Conservation (phyloP, 2,329 filamentous ascomycete genomes). For the Fusarium circinatum region DNA sequence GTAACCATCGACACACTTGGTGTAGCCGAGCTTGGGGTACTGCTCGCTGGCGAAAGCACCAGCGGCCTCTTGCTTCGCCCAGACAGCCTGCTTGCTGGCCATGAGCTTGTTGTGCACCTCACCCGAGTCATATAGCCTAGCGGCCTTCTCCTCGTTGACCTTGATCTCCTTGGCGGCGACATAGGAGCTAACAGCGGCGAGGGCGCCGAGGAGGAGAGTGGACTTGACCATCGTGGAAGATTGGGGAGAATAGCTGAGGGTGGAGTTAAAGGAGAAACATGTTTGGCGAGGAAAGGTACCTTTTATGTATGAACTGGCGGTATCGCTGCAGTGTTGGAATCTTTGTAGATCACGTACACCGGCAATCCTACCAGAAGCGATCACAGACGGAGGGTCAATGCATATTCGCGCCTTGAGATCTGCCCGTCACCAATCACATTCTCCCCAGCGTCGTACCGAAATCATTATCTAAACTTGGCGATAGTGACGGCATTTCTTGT, state of each 20-base stretch:
- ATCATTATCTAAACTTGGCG: constrained; percentile 27
- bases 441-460: not conserved
- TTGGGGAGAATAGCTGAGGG: not conserved
- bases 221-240: constrained; percentile 33
- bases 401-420: not conserved
- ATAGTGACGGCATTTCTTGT: constrained; percentile 12
- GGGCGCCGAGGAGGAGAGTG: constrained; percentile 16
- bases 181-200: constrained; percentile 18
- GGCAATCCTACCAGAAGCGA: not conserved
- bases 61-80: constrained; percentile 47
- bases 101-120: constrained; percentile 36
- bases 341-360: not conserved
- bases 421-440: not conserved
- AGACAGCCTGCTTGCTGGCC: constrained; percentile 44
- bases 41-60: constrained; percentile 50
- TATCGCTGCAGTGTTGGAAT: not conserved
- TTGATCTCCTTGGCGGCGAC: constrained; percentile 33
- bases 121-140: constrained; percentile 32
- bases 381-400: not conserved
- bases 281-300: not conserved
- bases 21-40: constrained; percentile 52
- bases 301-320: not conserved
- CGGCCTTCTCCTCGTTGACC: constrained; percentile 20
- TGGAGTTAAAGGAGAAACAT: not conserved
- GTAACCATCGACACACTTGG: constrained; percentile 54